phyloP scores from a whole-genome alignment of 2,329 filamentous ascomycete species.

The Aspergillus eucalypticola region DNA sequence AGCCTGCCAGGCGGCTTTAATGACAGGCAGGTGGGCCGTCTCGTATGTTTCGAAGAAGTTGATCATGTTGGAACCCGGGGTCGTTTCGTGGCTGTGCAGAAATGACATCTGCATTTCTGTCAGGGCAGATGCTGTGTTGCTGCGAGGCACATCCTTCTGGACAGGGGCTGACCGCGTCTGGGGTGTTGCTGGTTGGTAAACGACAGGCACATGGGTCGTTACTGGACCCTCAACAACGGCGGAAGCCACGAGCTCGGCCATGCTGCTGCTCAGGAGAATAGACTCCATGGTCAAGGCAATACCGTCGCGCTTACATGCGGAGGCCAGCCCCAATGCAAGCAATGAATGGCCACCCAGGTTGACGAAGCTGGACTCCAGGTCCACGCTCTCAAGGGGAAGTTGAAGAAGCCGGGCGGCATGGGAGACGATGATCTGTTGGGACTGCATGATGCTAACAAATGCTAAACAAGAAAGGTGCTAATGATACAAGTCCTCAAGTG shows the following conservation, averaged over 20 bases:
- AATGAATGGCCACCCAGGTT: background rate
- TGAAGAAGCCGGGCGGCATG: background rate
- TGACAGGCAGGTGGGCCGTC: slow-evolving; percentile 13
- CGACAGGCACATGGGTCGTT: background rate
- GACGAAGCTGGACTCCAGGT: background rate
- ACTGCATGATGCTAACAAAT: background rate
- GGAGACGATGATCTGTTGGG: background rate
- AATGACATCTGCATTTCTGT: slow-evolving; percentile 12
- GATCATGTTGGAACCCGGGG: slow-evolving; percentile 9
- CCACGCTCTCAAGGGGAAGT: background rate
- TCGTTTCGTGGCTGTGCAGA: slow-evolving; percentile 5
- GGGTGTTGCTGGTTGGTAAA: background rate
- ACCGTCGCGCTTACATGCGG: background rate
- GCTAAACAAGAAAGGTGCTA: background rate
- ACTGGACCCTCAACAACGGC: background rate
- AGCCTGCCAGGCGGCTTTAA: slow-evolving; percentile 30
- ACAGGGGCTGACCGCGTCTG: background rate
- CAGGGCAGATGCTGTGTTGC: background rate
- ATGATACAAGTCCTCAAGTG: background rate
- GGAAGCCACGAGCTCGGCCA: background rate
- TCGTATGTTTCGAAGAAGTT: background rate
- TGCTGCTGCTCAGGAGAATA: background rate
- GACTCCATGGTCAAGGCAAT: background rate
- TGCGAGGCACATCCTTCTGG: background rate
- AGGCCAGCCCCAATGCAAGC: background rate